A percentile compares a stretch with the other conserved stretches of the same genome.
Conservation (phyloP, 495 filamentous ascomycete genomes). For the Aspergillus haitiensis region DNA sequence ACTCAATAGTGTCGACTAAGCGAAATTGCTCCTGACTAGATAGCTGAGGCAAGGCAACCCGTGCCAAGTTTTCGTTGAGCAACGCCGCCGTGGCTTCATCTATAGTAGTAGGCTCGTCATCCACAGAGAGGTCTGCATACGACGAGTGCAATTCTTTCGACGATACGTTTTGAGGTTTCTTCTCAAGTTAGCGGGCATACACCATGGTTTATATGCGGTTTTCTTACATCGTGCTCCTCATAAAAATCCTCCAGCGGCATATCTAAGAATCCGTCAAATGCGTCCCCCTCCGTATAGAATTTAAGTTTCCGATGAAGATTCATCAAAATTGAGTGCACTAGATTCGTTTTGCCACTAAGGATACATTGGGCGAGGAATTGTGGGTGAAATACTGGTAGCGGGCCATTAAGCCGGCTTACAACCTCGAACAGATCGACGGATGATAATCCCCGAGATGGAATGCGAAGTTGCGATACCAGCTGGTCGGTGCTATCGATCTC, state of each 20-base stretch:
- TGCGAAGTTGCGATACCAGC: conserved; percentile 62
- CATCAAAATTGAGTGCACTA: conserved; percentile 75
- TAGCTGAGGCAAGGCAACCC: conserved; percentile 74
- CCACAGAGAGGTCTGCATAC: conserved; percentile 54
- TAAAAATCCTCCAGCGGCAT: conserved; percentile 75
- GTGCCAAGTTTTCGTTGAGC: conserved; percentile 77
- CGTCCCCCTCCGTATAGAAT: conserved; percentile 80
- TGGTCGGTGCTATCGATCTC: conserved; percentile 63
- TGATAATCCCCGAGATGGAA: conserved; percentile 54
- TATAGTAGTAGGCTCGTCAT: conserved; percentile 63
- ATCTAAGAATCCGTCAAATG: conserved; percentile 75
- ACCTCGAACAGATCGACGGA: conserved; percentile 72
- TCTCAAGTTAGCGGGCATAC: conserved; percentile 27
- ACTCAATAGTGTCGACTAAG: conserved; percentile 84
- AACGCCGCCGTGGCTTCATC: conserved; percentile 68
- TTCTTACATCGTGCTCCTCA: conserved; percentile 46
- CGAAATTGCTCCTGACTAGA: conserved; percentile 88
- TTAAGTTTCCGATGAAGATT: conserved; percentile 77
- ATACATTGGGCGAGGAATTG: conserved; percentile 90
- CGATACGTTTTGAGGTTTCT: conserved; percentile 41
- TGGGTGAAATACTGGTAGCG: conserved; percentile 89
- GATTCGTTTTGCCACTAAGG: conserved; percentile 68
- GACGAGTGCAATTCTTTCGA: conserved; percentile 56
- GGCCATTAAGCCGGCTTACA: conserved; percentile 79
- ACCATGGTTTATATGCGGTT: neutral